Evolutionary conservation across 129 eudicot genomes (phyloP).

Genomic region (Smallanthus sonchifolius): DNA sequence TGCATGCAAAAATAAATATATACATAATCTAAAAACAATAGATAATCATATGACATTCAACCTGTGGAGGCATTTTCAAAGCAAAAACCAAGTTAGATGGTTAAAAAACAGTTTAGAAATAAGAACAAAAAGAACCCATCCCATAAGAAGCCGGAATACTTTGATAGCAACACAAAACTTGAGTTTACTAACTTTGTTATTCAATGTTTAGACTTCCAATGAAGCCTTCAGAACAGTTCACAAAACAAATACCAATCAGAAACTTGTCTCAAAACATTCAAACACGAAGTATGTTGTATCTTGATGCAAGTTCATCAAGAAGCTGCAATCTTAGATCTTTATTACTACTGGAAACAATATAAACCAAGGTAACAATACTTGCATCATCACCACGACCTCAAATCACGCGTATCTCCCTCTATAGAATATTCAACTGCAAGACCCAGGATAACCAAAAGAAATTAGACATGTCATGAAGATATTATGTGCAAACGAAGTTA

Average conservation of each 20-base stretch:
- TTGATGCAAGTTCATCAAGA: conserved; percentile 22
- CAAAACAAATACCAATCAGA: not conserved
- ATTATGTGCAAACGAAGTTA: not conserved
- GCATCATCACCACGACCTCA: conserved; percentile 11
- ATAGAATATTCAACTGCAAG: conserved; percentile 21
- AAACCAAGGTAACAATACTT: conserved; percentile 10
- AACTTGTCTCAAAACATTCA: not conserved
- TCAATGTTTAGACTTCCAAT: not conserved
- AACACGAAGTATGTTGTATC: conserved; percentile 1
- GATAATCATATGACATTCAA: too few relatives aligned
- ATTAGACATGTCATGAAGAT: not conserved
- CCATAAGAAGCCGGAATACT: not conserved
- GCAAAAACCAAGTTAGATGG: not conserved
- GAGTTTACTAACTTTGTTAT: not conserved
- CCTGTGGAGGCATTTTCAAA: too few relatives aligned
- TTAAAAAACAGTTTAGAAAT: not conserved
- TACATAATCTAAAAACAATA: too few relatives aligned
- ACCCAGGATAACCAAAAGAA: not conserved
- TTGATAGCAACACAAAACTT: not conserved
- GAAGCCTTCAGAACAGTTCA: conserved; percentile 14
- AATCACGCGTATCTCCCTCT: not conserved
- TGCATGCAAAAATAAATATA: not conserved
- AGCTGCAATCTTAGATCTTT: conserved; percentile 25
- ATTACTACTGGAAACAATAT: conserved; percentile 21
- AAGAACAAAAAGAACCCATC: not conserved